Evolutionary conservation across 2,329 filamentous ascomycete species (phyloP).

Genomic region (Samsoniella hepiali): DNA sequence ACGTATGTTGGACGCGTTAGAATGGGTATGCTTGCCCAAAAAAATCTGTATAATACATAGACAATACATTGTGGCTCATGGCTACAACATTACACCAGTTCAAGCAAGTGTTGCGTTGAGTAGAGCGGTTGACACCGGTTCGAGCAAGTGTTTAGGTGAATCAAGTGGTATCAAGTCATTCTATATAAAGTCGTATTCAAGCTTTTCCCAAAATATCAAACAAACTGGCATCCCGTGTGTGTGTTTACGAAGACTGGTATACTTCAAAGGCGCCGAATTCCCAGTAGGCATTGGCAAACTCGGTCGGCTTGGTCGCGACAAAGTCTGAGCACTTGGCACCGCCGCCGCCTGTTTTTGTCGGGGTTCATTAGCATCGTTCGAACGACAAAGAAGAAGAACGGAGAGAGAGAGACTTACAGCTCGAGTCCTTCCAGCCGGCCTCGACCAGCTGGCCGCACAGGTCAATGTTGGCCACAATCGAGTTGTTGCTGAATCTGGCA

Average conservation of each 20-base stretch:
- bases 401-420: constrained; percentile 33
- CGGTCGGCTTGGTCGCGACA: constrained; percentile 54
- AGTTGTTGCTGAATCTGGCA: constrained; percentile 61
- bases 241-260: constrained; percentile 39
- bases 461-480: constrained; percentile 64
- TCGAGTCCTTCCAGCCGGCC: constrained; percentile 43
- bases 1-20: background rate
- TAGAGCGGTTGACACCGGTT: too few species aligned
- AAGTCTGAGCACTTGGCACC: constrained; percentile 55
- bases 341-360: constrained; percentile 40
- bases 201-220: background rate
- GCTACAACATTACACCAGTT: constrained; percentile 17
- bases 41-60: constrained; percentile 32
- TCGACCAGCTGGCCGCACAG: constrained; percentile 58
- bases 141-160: too few species aligned
- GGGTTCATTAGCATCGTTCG: constrained; percentile 19
- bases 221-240: too few species aligned
- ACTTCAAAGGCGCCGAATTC: constrained; percentile 60
- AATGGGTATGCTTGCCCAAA: background rate
- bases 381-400: background rate
- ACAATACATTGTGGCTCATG: constrained; percentile 17
- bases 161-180: background rate
- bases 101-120: too few species aligned
- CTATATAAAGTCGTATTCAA: background rate
- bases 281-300: constrained; percentile 61